phyloP scores from a whole-genome alignment of 2,329 filamentous ascomycete species.

The Trichoderma guizhouense region DNA sequence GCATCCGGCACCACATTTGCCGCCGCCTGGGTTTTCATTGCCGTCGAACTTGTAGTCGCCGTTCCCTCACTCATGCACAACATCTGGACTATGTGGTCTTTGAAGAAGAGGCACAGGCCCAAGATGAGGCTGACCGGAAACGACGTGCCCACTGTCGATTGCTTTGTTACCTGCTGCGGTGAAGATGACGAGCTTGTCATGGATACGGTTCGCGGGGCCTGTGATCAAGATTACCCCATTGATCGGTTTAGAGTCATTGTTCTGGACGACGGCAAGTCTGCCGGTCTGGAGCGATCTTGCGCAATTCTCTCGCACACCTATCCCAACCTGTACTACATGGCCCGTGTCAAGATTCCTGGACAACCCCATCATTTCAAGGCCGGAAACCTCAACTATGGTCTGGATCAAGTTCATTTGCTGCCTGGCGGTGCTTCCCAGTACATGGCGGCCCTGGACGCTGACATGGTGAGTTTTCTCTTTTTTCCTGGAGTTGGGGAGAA shows the following conservation, averaged over 20 bases:
- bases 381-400: conserved; percentile 60
- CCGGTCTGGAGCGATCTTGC: conserved; percentile 40
- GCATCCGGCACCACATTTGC: conserved; percentile 39
- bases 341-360: conserved; percentile 47
- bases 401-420: conserved; percentile 48
- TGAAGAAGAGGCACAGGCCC: conserved; percentile 52
- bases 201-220: conserved; percentile 55
- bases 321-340: conserved; percentile 52
- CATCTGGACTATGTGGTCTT: conserved; percentile 54
- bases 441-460: conserved; percentile 63
- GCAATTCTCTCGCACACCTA: conserved; percentile 38
- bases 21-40: conserved; percentile 57
- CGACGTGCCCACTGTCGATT: conserved; percentile 52
- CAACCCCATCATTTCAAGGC: conserved; percentile 59
- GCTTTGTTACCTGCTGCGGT: conserved; percentile 56
- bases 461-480: conserved; percentile 47
- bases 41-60: conserved; percentile 50
- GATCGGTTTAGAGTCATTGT: conserved; percentile 53
- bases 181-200: conserved; percentile 55
- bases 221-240: conserved; percentile 51
- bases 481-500: not conserved
- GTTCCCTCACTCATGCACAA: conserved; percentile 56
- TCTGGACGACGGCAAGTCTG: conserved; percentile 52
- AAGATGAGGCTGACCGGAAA: conserved; percentile 50
- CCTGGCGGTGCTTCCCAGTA: conserved; percentile 55